These are phyloP conservation scores for Colletotrichum trifolii DNA, from an alignment of 2,329 filamentous ascomycete genomes.

Conservation along the genomic window DNA sequence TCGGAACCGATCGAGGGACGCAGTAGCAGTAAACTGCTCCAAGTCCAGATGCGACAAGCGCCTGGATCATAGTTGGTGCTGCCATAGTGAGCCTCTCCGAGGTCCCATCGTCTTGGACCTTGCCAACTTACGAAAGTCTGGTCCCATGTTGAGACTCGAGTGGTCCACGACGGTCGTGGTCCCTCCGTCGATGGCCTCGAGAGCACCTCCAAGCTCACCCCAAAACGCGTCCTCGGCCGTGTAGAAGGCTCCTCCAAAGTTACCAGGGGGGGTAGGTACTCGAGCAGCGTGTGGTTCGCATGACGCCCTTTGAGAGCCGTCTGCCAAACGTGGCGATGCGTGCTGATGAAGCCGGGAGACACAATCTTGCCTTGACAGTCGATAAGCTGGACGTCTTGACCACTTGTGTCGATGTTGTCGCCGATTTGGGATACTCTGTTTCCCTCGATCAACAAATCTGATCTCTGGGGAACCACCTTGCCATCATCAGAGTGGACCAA, in stretches of 20 bases:
- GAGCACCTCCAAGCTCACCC: constrained; percentile 53
- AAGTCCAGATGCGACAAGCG: constrained; percentile 54
- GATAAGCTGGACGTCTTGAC: constrained; percentile 45
- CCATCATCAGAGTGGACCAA: constrained; percentile 18
- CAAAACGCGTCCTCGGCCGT: constrained; percentile 56
- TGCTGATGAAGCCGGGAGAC: constrained; percentile 55
- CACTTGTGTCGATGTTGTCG: constrained; percentile 47
- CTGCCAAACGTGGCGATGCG: constrained; percentile 59
- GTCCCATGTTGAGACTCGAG: constrained; percentile 30
- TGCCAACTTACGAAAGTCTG: constrained; percentile 15
- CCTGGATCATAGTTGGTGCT: constrained; percentile 49
- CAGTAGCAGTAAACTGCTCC: constrained; percentile 57
- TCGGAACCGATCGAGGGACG: constrained; percentile 45
- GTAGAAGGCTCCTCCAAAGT: constrained; percentile 40
- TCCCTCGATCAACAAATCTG: neutral
- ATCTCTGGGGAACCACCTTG: neutral
- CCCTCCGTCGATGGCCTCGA: constrained; percentile 54
- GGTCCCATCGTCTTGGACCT: fast-evolving
- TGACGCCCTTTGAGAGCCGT: constrained; percentile 44
- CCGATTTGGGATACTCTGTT: constrained; percentile 44
- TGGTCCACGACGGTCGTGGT: constrained; percentile 49
- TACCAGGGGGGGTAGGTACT: constrained; percentile 41
- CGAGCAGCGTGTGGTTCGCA: constrained; percentile 40
- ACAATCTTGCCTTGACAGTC: constrained; percentile 53
- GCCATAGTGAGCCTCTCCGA: neutral